Evolutionary conservation across 2,329 filamentous ascomycete species (phyloP).

Genomic region (Aspergillus sp.): DNA sequence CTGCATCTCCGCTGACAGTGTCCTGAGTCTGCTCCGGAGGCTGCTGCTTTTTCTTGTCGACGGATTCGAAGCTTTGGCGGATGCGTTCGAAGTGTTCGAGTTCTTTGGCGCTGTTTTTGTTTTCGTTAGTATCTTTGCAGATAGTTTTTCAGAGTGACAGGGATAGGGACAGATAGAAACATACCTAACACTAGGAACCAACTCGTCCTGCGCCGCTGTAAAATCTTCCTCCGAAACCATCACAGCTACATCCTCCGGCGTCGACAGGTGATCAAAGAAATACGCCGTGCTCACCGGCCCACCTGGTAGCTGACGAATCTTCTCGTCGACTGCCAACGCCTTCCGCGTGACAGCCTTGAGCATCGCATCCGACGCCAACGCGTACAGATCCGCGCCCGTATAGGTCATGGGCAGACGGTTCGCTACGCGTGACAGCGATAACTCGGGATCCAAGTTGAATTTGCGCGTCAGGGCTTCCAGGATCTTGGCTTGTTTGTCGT

Average conservation of each 20-base stretch:
- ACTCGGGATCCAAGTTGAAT: slow-evolving; percentile 72
- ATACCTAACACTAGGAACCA: slow-evolving; percentile 75
- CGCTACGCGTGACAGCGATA: slow-evolving; percentile 69
- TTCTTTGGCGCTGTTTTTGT: slow-evolving; percentile 63
- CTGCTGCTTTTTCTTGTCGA: slow-evolving; percentile 35
- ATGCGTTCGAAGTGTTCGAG: slow-evolving; percentile 84
- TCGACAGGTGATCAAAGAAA: slow-evolving; percentile 91
- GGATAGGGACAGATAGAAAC: slow-evolving; percentile 4
- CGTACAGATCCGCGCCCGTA: slow-evolving; percentile 95
- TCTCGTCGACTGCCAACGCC: slow-evolving; percentile 71
- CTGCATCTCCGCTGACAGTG: slow-evolving; percentile 15
- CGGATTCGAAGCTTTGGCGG: slow-evolving; percentile 67
- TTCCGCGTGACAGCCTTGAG: slow-evolving; percentile 94
- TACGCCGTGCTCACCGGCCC: slow-evolving; percentile 71
- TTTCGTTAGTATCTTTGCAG: slow-evolving; percentile 15
- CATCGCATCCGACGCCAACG: slow-evolving; percentile 95
- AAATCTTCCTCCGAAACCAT: slow-evolving; percentile 89
- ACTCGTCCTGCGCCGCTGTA: slow-evolving; percentile 65
- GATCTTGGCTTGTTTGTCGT: slow-evolving; percentile 92
- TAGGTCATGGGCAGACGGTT: slow-evolving; percentile 83
- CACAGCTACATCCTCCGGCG: slow-evolving; percentile 72
- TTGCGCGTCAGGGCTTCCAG: slow-evolving; percentile 90
- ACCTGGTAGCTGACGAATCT: slow-evolving; percentile 58
- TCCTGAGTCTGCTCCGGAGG: not conserved
- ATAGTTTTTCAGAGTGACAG: not conserved